These are phyloP conservation scores for Volutella citrinella DNA, from an alignment of 2,329 filamentous ascomycete genomes.

Conservation along the genomic window DNA sequence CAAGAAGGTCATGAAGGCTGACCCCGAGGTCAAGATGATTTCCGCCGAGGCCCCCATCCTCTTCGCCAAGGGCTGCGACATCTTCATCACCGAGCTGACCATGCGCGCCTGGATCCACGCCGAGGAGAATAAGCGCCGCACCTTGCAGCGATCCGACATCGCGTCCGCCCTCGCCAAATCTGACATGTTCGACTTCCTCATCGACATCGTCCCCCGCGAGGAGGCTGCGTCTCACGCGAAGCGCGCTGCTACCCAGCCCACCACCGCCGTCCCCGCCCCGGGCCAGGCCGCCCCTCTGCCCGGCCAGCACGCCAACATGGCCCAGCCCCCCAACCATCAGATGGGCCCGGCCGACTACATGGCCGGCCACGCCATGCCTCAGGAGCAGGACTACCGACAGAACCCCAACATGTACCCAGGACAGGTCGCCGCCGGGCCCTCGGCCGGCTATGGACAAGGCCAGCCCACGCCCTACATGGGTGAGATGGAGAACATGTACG, in stretches of 20 bases:
- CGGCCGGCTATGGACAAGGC: conserved; percentile 71
- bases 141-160: conserved; percentile 92
- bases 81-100: conserved; percentile 97
- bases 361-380: conserved; percentile 59
- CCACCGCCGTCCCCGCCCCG: conserved; percentile 43
- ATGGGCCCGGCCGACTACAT: conserved; percentile 64
- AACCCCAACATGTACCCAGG: conserved; percentile 79
- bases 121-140: conserved; percentile 96
- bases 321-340: conserved; percentile 54
- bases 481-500: conserved; percentile 81
- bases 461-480: conserved; percentile 71
- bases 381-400: conserved; percentile 76
- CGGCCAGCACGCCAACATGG: conserved; percentile 47
- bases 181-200: conserved; percentile 99
- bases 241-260: conserved; percentile 57
- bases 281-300: conserved; percentile 52
- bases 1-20: conserved; percentile 99
- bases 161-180: conserved; percentile 93
- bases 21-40: conserved; percentile 99
- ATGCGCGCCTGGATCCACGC: conserved; percentile 99
- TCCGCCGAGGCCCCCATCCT: conserved; percentile 96
- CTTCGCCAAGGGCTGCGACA: conserved; percentile 97
- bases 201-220: conserved; percentile 96
- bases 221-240: conserved; percentile 86
- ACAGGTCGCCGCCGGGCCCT: conserved; percentile 71